Evolutionary conservation across 345 rosid species (phyloP).

Genomic region (Atalantia buxifolia): DNA sequence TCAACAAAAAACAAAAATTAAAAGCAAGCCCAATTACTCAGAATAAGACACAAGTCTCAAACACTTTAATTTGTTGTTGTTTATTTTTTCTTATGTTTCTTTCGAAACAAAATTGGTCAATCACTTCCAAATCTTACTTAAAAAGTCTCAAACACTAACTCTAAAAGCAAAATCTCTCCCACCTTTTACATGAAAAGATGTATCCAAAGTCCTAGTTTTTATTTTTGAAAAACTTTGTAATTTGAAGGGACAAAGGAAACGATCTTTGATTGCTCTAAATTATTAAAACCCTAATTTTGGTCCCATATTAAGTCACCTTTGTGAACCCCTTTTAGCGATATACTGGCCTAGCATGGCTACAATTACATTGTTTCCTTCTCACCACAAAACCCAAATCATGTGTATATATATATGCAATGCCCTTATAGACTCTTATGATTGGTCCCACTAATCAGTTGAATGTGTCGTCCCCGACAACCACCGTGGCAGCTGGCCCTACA

Average conservation of each 20-base stretch:
- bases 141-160: slow-evolving; percentile 30
- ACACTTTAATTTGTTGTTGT: background rate
- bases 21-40: background rate
- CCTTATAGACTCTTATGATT: slow-evolving; percentile 20
- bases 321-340: slow-evolving; percentile 3
- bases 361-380: background rate
- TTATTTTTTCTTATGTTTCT: background rate
- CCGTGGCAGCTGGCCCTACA: slow-evolving; percentile 41
- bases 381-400: slow-evolving; percentile 18
- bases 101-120: slow-evolving; percentile 30
- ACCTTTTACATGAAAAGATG: slow-evolving; percentile 40
- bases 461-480: slow-evolving; percentile 41
- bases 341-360: background rate
- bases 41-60: background rate
- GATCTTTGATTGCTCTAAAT: background rate
- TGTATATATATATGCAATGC: slow-evolving; percentile 6
- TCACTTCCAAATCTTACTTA: slow-evolving; percentile 36
- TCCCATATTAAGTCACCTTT: slow-evolving; percentile 19
- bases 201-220: slow-evolving; percentile 19
- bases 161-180: slow-evolving; percentile 21
- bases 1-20: background rate
- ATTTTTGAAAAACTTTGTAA: slow-evolving; percentile 1
- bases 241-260: slow-evolving; percentile 28
- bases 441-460: slow-evolving; percentile 36
- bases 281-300: slow-evolving; percentile 8